Conservation (phyloP, 202 grass and related monocot genomes). For the Saccharum hybrid region DNA sequence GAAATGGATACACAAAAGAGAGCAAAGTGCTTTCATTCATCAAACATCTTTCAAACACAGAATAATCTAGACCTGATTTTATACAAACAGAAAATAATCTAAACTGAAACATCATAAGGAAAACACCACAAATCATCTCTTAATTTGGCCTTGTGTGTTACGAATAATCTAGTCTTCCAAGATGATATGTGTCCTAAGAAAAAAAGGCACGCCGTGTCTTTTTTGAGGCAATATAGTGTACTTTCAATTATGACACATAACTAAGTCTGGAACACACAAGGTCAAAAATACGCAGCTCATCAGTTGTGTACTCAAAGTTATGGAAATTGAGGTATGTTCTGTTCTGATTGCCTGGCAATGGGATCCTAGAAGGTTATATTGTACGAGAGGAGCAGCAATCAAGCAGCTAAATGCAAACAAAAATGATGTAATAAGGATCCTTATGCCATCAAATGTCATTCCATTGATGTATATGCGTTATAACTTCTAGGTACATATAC, state of each 20-base stretch:
- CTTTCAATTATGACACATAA: background rate
- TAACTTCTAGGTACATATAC: background rate
- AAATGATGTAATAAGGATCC: background rate
- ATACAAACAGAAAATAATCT: background rate
- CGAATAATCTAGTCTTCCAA: background rate
- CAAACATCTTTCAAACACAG: background rate
- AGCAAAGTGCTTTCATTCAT: background rate
- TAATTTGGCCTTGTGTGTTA: no score
- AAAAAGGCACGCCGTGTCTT: background rate
- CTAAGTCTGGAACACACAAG: background rate
- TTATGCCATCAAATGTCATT: background rate
- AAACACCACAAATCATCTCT: background rate
- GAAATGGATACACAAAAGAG: background rate
- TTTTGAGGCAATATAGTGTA: background rate
- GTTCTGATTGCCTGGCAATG: background rate
- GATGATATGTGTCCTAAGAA: background rate
- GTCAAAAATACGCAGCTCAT: background rate
- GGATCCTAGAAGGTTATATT: background rate
- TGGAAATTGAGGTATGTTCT: background rate
- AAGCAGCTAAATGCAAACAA: background rate
- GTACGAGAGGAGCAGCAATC: background rate
- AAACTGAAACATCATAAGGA: background rate
- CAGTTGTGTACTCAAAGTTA: background rate
- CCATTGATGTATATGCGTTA: background rate
- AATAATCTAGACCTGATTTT: background rate